Percentiles rank a stretch among this genome's conserved stretches.
Evolutionary conservation across 345 rosid genomes (phyloP).

Genomic region (Eutrema yunnanense): DNA sequence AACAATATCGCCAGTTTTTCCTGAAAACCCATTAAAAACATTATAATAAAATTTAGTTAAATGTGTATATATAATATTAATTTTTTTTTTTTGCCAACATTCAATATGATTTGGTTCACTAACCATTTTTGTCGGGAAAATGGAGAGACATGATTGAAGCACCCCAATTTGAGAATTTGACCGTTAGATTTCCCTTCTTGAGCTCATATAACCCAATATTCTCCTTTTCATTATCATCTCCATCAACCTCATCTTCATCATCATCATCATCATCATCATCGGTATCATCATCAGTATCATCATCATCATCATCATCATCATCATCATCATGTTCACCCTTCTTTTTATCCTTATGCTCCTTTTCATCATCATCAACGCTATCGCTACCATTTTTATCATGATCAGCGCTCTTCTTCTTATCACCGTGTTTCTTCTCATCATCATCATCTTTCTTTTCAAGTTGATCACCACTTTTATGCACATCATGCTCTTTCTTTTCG

Average conservation of each 20-base stretch:
- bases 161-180: conserved; percentile 81
- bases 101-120: conserved; percentile 1
- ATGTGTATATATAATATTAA: neutral
- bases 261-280: conserved; percentile 10
- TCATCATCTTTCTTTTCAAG: too few species aligned
- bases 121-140: conserved; percentile 83
- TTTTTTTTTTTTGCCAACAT: neutral
- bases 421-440: too few species aligned
- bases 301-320: too few species aligned
- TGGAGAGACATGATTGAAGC: conserved; percentile 64
- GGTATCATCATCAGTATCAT: too few species aligned
- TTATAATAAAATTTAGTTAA: neutral
- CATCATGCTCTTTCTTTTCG: too few species aligned
- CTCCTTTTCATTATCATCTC: conserved; percentile 23
- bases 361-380: neutral
- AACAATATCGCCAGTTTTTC: conserved; percentile 60
- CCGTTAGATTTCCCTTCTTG: conserved; percentile 55
- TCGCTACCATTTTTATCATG: neutral
- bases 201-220: conserved; percentile 56
- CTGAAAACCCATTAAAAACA: conserved; percentile 34
- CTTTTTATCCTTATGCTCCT: neutral
- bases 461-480: too few species aligned
- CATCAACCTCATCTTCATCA: conserved; percentile 27
- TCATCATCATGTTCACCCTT: conserved; percentile 11
- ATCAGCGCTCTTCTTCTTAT: neutral